Conservation (phyloP, 2,329 filamentous ascomycete species). For the Dactylellina sp. region DNA sequence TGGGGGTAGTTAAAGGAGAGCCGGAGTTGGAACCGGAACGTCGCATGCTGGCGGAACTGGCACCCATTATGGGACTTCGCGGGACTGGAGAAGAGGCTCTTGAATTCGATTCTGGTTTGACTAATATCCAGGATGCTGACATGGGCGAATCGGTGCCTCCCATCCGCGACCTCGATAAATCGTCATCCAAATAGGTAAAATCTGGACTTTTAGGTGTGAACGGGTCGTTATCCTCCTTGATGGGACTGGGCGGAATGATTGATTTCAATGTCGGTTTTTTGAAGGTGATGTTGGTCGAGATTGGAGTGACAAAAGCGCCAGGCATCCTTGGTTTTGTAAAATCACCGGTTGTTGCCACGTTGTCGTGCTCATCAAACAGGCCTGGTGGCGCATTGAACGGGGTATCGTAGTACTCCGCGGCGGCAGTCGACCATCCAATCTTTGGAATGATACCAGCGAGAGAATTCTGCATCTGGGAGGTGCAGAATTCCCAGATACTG, state of each 20-base stretch:
- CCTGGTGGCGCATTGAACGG: constrained; percentile 52
- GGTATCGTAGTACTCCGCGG: constrained; percentile 52
- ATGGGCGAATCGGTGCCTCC: constrained; percentile 50
- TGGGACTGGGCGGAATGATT: constrained; percentile 46
- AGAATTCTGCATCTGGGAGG: constrained; percentile 52
- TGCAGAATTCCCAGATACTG: constrained; percentile 56
- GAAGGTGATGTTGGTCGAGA: constrained; percentile 14
- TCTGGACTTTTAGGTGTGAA: constrained; percentile 38
- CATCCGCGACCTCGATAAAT: constrained; percentile 39
- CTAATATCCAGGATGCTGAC: constrained; percentile 52
- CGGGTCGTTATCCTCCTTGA: constrained; percentile 33
- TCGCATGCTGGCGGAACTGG: constrained; percentile 50
- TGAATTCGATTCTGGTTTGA: constrained; percentile 47
- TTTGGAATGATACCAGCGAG: constrained; percentile 55
- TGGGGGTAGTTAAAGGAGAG: constrained; percentile 28
- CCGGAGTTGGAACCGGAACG: constrained; percentile 36
- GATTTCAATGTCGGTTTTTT: constrained; percentile 47
- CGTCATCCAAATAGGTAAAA: constrained; percentile 42
- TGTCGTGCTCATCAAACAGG: constrained; percentile 42
- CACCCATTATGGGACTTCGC: constrained; percentile 25
- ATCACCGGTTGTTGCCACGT: constrained; percentile 15
- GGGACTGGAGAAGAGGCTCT: constrained; percentile 40
- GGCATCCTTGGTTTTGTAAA: constrained; percentile 31
- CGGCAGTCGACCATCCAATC: constrained; percentile 53
- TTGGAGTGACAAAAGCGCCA: constrained; percentile 1